Evolutionary conservation across 2,329 filamentous ascomycete species (phyloP), one percentile per base, ranked within the genome.

Genomic region (Ophiostoma ips): DNA sequence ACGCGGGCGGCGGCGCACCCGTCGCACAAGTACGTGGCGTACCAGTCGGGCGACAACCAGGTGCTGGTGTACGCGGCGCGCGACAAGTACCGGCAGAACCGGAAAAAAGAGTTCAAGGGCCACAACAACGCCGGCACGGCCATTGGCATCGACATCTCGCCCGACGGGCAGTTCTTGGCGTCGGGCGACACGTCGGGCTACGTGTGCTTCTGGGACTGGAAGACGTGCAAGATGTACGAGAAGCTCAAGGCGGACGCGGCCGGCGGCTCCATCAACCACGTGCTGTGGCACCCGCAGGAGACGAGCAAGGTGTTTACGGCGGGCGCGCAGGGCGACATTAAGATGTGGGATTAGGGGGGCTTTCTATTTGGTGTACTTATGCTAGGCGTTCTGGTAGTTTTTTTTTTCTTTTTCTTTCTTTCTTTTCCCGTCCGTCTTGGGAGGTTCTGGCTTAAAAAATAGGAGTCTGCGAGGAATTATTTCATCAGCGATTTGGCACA

Each of bases 201-300:
- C 60, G 80, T 95, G 45, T 94, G 86, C 67, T 95, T 96, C 69
- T 98, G 89, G 87, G 92, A 96, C 67, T 98, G 89, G 87, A 98
- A 98, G 77, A 95, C 88, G 36, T 94, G 90, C 66, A 96, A 95
- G 70, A 90, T 98, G 88, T 95, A 87, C 68, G 87, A 95, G 68
- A 96, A 96, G 74, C 79, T 98, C 56, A 79, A 84, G 67, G 89
- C 87, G 19, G 83, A 88, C 57, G 84, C 86, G 21, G 81, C 86
- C 52, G 88, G 87, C 50, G 78, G 83, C 49, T 80, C 89, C 5
- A 75, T 95, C 50, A 87, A 87, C n/a, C 86, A 83, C 57, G 78
- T 92, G 52, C 84, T 85, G 63, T 98, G 92, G 90, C 89, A 96
- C 66, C 88, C 90, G n/a, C 85, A 95, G 68, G 92, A 98, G 72